Evolutionary conservation across 768 basidiomycete genomes (phyloP).

Genomic region (Rhodotorula taiwanensis): DNA sequence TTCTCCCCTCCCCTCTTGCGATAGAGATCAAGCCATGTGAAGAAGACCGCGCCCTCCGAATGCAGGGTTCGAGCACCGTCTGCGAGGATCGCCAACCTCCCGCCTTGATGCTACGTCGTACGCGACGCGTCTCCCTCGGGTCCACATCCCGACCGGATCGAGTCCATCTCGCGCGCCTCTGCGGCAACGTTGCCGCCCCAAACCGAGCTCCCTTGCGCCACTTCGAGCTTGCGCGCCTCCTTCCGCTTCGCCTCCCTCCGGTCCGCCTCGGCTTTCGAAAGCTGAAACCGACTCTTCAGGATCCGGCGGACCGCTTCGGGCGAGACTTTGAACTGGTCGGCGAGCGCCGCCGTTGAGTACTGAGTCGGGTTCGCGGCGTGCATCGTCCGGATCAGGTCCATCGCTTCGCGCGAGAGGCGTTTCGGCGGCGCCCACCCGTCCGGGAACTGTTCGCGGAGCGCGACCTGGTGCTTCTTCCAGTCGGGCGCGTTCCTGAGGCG

Average conservation of each 20-base stretch:
- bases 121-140: too few relatives aligned
- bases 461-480: constrained; percentile 3
- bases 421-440: constrained; percentile 63
- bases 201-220: background rate
- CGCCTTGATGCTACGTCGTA: too few relatives aligned
- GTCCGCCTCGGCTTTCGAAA: constrained; percentile 49
- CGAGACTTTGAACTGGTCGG: constrained; percentile 68
- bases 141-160: background rate
- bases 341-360: constrained; percentile 63
- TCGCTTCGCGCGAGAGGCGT: constrained; percentile 73
- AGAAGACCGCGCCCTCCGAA: too few relatives aligned
- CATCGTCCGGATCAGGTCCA: constrained; percentile 68
- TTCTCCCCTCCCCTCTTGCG: too few relatives aligned
- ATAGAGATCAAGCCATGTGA: too few relatives aligned
- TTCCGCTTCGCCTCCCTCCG: constrained; percentile 37
- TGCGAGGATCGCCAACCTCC: too few relatives aligned
- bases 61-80: too few relatives aligned
- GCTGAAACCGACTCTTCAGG: constrained; percentile 66
- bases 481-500: background rate
- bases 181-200: constrained; percentile 31
- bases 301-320: constrained; percentile 75
- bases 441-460: constrained; percentile 8
- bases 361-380: constrained; percentile 58
- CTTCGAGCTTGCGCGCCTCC: constrained; percentile 28
- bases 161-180: constrained; percentile 31